Evolutionary conservation across 768 basidiomycete species (phyloP).

Genomic region (Tylopilus balloui): DNA sequence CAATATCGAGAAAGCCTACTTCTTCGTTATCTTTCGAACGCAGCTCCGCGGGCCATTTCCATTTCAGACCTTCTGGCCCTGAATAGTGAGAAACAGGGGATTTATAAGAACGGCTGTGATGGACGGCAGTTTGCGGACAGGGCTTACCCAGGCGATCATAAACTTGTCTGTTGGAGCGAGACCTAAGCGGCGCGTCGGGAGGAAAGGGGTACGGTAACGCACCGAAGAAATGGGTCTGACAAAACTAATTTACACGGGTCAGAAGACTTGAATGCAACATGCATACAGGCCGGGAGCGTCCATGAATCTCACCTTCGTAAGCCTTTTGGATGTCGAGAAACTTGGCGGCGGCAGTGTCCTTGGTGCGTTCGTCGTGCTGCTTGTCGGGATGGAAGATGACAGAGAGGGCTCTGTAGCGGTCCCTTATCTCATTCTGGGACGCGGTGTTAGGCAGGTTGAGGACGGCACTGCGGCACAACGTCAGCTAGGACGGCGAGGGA

Average conservation of each 20-base stretch:
- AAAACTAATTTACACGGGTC: conserved; percentile 43
- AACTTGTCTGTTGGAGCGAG: conserved; percentile 47
- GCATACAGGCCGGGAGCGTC: neutral
- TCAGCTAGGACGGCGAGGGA: neutral
- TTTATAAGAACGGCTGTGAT: conserved; percentile 5
- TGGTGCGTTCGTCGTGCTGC: conserved; percentile 54
- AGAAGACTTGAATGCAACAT: conserved; percentile 5
- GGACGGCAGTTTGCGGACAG: conserved; percentile 6
- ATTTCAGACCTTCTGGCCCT: conserved; percentile 38
- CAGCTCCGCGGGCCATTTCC: conserved; percentile 43
- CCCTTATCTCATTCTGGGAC: conserved; percentile 65
- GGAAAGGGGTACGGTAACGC: conserved; percentile 19
- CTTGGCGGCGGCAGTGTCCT: conserved; percentile 55
- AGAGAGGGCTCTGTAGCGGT: conserved; percentile 66
- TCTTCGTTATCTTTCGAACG: conserved; percentile 44
- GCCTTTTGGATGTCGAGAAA: conserved; percentile 80
- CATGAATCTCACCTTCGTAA: conserved; percentile 57
- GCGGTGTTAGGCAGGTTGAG: conserved; percentile 67
- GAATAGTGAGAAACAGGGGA: conserved; percentile 4
- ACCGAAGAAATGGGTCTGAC: conserved; percentile 70
- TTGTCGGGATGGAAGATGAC: conserved; percentile 85
- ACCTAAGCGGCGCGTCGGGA: conserved; percentile 5
- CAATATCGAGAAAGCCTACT: conserved; percentile 34
- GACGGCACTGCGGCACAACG: conserved; percentile 40
- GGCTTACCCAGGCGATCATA: conserved; percentile 67